These are phyloP conservation scores for Ophiostoma tasmaniense DNA, from an alignment of 2,329 filamentous ascomycete species.

Conservation along the genomic window DNA sequence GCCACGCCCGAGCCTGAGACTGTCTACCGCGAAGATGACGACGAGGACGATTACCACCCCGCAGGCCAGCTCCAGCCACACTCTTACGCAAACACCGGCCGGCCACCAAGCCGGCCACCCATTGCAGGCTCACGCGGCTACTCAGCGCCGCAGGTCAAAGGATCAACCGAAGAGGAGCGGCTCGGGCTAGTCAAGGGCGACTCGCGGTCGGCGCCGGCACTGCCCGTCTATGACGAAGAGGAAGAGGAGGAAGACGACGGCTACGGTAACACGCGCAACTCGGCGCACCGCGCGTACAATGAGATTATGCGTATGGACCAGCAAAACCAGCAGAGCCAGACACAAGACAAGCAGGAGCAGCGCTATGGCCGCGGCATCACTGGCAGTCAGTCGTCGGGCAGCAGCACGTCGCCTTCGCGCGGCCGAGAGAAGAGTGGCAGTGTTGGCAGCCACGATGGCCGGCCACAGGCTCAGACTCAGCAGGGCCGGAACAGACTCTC, in stretches of 20 bases:
- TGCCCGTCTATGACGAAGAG: constrained; percentile 32
- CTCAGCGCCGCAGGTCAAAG: constrained; percentile 36
- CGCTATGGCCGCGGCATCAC: constrained; percentile 38
- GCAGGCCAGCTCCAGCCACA: background rate
- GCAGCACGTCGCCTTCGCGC: background rate
- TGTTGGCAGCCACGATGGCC: background rate
- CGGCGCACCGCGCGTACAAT: background rate
- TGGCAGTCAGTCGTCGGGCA: constrained; percentile 25
- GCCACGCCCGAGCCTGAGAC: background rate
- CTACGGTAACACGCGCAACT: background rate
- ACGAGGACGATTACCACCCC: background rate
- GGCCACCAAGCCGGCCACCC: constrained; percentile 14
- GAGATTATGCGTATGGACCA: constrained; percentile 18
- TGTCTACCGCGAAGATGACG: background rate
- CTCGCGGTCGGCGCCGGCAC: constrained; percentile 30
- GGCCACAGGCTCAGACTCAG: background rate
- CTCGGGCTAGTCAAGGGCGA: constrained; percentile 77
- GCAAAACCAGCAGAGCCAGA: background rate
- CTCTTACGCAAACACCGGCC: background rate
- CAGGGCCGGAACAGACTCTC: background rate
- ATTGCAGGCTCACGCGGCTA: constrained; percentile 28
- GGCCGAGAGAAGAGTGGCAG: background rate
- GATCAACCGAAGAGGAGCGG: constrained; percentile 71
- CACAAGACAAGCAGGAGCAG: background rate
- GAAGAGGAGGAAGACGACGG: constrained; percentile 27